phyloP scores from a whole-genome alignment of 169 alveolate genomes.

The Cryptosporidium canis region DNA sequence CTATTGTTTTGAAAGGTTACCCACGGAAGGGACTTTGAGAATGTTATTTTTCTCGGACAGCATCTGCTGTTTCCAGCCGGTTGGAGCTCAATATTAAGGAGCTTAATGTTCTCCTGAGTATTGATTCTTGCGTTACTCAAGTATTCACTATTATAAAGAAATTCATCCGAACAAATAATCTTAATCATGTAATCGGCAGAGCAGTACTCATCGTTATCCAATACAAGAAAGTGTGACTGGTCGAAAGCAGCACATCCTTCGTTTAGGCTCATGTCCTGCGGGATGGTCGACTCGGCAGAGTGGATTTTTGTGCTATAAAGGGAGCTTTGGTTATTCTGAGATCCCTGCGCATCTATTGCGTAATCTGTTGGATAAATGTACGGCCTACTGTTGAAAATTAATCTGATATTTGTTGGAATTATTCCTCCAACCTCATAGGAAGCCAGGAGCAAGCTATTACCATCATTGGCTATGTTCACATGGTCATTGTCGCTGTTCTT shows the following conservation, averaged over 20 bases:
- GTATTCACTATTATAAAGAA: slow-evolving; percentile 20
- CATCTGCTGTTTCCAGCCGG: not conserved
- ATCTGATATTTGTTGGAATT: slow-evolving; percentile 14
- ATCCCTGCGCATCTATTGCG: not conserved
- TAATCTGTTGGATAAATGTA: not conserved
- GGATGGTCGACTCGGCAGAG: slow-evolving; percentile 31
- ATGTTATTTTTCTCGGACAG: not conserved
- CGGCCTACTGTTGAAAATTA: slow-evolving; percentile 8
- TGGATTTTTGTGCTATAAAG: slow-evolving; percentile 37
- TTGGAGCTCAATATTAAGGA: not conserved
- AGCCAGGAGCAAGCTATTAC: not conserved
- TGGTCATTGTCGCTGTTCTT: not conserved
- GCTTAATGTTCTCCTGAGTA: slow-evolving; percentile 20
- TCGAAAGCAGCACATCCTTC: not conserved
- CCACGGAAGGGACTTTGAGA: slow-evolving; percentile 59
- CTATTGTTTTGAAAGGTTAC: slow-evolving; percentile 34
- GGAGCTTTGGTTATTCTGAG: not conserved
- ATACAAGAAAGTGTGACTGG: not conserved
- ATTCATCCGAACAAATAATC: slow-evolving; percentile 37
- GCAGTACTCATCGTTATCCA: not conserved
- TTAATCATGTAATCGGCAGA: slow-evolving; percentile 35
- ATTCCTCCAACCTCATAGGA: slow-evolving; percentile 1
- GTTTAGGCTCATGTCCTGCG: not conserved
- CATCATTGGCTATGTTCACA: not conserved
- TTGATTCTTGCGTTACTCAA: slow-evolving; percentile 21